Evolutionary conservation across 331 rosid species (phyloP), one percentile per base, ranked within the genome.

Genomic region (Pyrus hybrid): DNA sequence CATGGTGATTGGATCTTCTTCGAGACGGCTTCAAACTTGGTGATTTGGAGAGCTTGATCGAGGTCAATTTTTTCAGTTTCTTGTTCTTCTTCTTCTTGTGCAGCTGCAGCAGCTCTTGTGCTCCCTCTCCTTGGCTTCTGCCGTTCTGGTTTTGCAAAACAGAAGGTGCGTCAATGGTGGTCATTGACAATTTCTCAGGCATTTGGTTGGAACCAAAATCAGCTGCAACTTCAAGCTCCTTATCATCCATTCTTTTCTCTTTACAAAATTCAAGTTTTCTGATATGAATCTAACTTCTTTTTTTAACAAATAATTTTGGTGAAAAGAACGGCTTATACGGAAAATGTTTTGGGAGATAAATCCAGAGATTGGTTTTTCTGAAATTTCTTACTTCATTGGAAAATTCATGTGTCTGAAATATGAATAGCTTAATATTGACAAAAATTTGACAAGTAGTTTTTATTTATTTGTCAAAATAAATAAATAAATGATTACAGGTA

Each of bases 41-140:
- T 43, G 81, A 70, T 83, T 85, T 89, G 5, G 65, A 68, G 63
- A 90, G 83, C 90, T 85, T 89, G 75, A 86, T 77, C 75, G 98
- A 85, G 30, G 85, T 84, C 64, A 85, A 60, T 74, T 83, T 91
- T 83, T 81, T 93, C 68, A 77, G 37, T 69, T 81, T 89, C 80
- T 68, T 89, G 86, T 60, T 43, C 49, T 6, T 49, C 56, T 47
- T 49, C 54, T 16, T 49, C 56, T 49, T 9, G 1, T 37, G 56
- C n/a, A 16, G 9, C n/a, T 16, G 85, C 54, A 83, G 69, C 3
- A 37, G 43, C 43, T 37, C 43, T 37, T 37, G 43, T 37, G 43
- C 43, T 37, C 43, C 43, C 72, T 86, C 89, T 74, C 66, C 84
- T 61, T 47, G 63, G 66, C 60, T 76, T 64, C 73, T 30, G 22